Percentiles rank a stretch among this genome's conserved stretches.
Conservation (phyloP, 306 rosid genomes). For the Sesbania bispinosa region DNA sequence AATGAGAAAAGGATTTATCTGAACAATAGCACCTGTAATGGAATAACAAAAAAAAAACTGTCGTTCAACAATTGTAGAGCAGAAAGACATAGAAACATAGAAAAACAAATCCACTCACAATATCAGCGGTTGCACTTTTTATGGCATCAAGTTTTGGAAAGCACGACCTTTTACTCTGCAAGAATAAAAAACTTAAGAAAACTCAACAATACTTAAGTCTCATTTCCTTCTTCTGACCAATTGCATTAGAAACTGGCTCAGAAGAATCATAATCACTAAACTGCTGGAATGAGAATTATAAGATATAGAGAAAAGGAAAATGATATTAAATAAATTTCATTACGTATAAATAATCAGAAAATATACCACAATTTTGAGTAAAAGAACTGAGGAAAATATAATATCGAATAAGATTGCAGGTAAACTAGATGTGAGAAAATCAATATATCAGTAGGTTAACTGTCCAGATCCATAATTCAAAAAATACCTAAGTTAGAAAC, state of each 20-base stretch:
- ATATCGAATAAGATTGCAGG: neutral
- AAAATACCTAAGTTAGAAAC: constrained; percentile 12
- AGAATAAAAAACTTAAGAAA: constrained; percentile 19
- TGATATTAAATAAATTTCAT: neutral
- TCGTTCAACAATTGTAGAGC: neutral
- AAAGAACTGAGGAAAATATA: neutral
- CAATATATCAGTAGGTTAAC: constrained; percentile 3
- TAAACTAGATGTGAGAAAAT: neutral
- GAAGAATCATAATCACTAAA: constrained; percentile 11
- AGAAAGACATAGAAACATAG: neutral
- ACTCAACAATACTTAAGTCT: neutral
- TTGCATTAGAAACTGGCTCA: neutral
- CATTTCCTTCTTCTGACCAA: neutral
- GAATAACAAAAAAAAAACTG: constrained; percentile 2
- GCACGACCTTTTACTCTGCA: constrained; percentile 84
- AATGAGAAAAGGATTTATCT: neutral
- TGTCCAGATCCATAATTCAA: constrained; percentile 23
- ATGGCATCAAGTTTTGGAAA: constrained; percentile 85
- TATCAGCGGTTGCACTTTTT: constrained; percentile 80
- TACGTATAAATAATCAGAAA: neutral
- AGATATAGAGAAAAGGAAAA: neutral
- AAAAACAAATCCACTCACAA: constrained; percentile 63
- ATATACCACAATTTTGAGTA: neutral
- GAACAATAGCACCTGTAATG: neutral
- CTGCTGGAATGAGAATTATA: constrained; percentile 4